These are phyloP conservation scores for Chlorella sp. DNA, from an alignment of 139 green algal genomes.

Conservation along the genomic window DNA sequence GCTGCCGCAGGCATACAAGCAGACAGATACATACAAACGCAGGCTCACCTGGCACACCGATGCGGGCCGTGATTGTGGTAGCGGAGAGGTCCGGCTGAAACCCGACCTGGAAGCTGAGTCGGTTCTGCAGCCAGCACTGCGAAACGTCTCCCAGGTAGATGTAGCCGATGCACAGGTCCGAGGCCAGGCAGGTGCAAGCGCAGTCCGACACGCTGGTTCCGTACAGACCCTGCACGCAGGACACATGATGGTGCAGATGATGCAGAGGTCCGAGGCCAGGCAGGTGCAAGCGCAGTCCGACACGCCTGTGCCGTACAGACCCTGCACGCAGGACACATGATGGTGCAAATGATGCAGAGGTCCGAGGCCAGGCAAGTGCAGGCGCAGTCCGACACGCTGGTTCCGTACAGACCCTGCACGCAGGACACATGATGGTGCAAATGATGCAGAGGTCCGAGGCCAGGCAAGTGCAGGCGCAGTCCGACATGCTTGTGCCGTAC, in stretches of 20 bases:
- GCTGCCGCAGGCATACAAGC: too few relatives aligned
- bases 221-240: too few relatives aligned
- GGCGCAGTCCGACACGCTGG: background rate
- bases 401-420: too few relatives aligned
- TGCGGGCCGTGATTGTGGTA: background rate
- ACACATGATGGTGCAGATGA: background rate
- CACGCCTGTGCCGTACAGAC: too few relatives aligned
- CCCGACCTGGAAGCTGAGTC: background rate
- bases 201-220: background rate
- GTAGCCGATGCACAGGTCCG: background rate
- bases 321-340: background rate
- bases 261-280: too few relatives aligned
- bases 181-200: background rate
- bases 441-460: background rate
- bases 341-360: background rate
- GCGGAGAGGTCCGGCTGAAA: background rate
- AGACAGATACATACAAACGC: too few relatives aligned
- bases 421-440: background rate
- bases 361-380: background rate
- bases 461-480: too few relatives aligned
- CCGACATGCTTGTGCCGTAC: too few relatives aligned
- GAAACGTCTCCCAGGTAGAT: background rate
- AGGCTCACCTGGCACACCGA: background rate
- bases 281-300: background rate
- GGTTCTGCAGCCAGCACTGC: background rate